Evolutionary conservation across 345 rosid genomes (phyloP), one percentile per base, ranked within the genome.

Genomic region (Trapa bicornis): DNA sequence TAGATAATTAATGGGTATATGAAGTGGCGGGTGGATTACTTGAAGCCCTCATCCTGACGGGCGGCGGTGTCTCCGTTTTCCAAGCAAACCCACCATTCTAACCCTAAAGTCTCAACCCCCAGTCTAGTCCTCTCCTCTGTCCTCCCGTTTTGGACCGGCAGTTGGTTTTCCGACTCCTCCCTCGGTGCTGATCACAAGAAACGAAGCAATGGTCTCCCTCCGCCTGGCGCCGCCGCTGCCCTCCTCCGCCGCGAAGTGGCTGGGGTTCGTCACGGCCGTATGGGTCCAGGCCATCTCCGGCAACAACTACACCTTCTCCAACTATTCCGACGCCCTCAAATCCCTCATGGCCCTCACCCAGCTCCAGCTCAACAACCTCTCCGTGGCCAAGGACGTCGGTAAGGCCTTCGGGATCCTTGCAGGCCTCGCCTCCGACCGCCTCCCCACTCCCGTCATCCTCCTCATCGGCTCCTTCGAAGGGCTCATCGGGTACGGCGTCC

Each of bases 231-330:
- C 67, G 36, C 37, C 37, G 37, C 52, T 36, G 52, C 50, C 72
- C 48, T 13, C 61, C 61, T 61, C 45, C 65, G 7, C 72, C 80
- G 29, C 29, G 29, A 37, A 88, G 83, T 93, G 98, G 98, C 84
- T 93, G 33, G 98, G 97, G 1, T 87, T 93, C 60, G 95, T 93
- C 0, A 86, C 97, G 0, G 98, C 98, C 13, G 94, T 93, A 38
- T 93, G 98, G 98, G 96, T 93, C 37, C 96, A 88, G 75, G 61
- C 92, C 64, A 79, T 93, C 47, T 88, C 98, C 29, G 98, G 98
- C 75, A 93, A 93, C 83, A 93, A 93, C 70, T 93, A 93, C 81
- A 87, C 96, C 1, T 93, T 93, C 79, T 87, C 98, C 0, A 90
- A 93, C 67, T 93, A 93, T 79, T 93, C 98, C 0, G 89, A 84